Percentiles rank a stretch among this genome's conserved stretches.
Conservation (phyloP, 1,284 basidiomycete species). For the Trichosporon inkin region DNA sequence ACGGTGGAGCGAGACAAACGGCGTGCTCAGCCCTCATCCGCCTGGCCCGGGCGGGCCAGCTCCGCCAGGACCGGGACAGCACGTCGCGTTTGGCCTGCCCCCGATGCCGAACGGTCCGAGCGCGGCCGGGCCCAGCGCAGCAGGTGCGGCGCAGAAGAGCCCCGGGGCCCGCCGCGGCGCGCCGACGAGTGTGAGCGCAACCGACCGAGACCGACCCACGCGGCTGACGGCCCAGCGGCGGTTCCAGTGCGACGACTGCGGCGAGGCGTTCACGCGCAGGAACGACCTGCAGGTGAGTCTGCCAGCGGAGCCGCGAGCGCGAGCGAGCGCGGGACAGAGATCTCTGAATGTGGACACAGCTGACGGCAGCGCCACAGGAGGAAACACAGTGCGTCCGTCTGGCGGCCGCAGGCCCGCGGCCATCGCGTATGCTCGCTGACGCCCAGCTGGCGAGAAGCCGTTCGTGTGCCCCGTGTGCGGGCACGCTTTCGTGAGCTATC, state of each 20-base stretch:
- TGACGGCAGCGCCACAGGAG: slow-evolving; percentile 22
- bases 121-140: background rate
- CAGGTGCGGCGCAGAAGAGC: background rate
- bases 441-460: slow-evolving; percentile 22
- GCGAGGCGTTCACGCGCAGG: slow-evolving; percentile 23
- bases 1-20: background rate
- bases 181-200: background rate
- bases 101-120: background rate
- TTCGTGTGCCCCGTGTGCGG: slow-evolving; percentile 21
- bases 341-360: background rate
- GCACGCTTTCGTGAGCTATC: slow-evolving; percentile 18
- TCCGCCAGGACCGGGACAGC: background rate
- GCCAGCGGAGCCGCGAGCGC: too few relatives aligned
- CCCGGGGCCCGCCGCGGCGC: background rate
- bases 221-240: slow-evolving; percentile 12
- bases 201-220: background rate
- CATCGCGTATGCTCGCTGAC: too few relatives aligned
- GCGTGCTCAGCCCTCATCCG: background rate
- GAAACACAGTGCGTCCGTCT: slow-evolving; percentile 23
- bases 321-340: background rate
- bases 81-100: background rate
- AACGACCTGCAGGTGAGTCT: slow-evolving; percentile 23
- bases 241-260: slow-evolving; percentile 23
- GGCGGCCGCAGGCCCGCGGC: too few relatives aligned
- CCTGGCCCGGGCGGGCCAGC: too few relatives aligned